A percentile compares a stretch with the other conserved stretches of the same genome.
phyloP scores from a whole-genome alignment of 2,329 filamentous ascomycete genomes.

The Tothia fuscella region DNA sequence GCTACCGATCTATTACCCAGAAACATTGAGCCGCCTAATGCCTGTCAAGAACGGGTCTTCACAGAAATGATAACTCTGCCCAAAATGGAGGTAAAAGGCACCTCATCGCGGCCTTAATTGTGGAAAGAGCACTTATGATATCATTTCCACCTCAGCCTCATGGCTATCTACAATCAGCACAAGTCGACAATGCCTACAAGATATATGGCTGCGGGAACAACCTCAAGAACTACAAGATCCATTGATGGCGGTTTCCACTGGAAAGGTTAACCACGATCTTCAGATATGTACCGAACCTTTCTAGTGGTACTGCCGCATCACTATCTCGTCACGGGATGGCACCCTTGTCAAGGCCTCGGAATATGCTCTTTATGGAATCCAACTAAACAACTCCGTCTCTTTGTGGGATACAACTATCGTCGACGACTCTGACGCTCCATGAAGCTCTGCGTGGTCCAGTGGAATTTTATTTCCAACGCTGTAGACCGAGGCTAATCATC shows the following conservation, averaged over 20 bases:
- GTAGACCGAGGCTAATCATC: background rate
- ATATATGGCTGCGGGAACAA: conserved; percentile 57
- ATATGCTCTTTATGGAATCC: background rate
- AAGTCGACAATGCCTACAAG: conserved; percentile 57
- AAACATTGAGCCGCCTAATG: background rate
- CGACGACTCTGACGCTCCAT: background rate
- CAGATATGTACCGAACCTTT: conserved; percentile 41
- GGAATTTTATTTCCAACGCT: no score
- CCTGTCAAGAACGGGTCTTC: background rate
- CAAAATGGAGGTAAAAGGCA: no score
- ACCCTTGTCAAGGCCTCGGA: background rate
- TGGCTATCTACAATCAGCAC: conserved; percentile 74
- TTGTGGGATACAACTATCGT: background rate
- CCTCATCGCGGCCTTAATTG: no score
- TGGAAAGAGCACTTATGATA: background rate
- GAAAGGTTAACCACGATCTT: conserved; percentile 62
- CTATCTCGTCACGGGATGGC: background rate
- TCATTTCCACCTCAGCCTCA: conserved; percentile 46
- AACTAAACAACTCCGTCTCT: background rate
- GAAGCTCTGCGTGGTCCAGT: background rate
- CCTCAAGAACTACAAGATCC: conserved; percentile 54
- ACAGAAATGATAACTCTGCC: background rate
- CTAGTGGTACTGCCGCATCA: background rate
- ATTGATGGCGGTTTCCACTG: conserved; percentile 52
- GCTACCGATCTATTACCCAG: background rate